Evolutionary conservation across 2,329 filamentous ascomycete species (phyloP).

Genomic region (Claviceps monticola): DNA sequence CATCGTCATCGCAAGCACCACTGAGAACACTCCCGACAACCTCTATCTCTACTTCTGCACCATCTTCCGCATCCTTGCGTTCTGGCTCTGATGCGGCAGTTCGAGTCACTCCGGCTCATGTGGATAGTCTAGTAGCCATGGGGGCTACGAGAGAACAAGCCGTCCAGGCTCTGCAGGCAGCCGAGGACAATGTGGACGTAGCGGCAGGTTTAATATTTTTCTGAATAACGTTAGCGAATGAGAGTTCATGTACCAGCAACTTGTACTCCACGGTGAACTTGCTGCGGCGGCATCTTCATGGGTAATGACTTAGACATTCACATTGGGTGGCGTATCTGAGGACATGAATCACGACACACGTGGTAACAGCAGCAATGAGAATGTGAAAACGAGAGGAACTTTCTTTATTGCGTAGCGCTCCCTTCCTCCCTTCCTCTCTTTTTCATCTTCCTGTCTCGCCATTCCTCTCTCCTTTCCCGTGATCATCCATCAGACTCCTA

Average conservation of each 20-base stretch:
- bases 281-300: background rate
- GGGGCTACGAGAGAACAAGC: conserved; percentile 68
- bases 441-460: background rate
- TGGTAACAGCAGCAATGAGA: background rate
- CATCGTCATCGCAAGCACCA: conserved; percentile 5
- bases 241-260: no score
- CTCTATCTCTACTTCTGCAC: conserved; percentile 8
- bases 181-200: conserved; percentile 71
- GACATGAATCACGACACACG: background rate
- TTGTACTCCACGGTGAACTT: background rate
- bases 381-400: background rate
- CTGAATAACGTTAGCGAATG: background rate
- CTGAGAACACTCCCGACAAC: conserved; percentile 12
- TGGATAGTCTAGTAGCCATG: conserved; percentile 63
- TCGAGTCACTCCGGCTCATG: conserved; percentile 46
- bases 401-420: background rate
- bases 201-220: conserved; percentile 10
- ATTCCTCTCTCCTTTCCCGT: background rate
- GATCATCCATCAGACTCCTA: background rate
- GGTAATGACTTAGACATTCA: background rate
- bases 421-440: background rate
- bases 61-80: conserved; percentile 13
- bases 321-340: background rate
- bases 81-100: conserved; percentile 7
- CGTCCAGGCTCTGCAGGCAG: conserved; percentile 66